phyloP scores from a whole-genome alignment of 495 filamentous ascomycete species.

The Aspergillus conjunctus region DNA sequence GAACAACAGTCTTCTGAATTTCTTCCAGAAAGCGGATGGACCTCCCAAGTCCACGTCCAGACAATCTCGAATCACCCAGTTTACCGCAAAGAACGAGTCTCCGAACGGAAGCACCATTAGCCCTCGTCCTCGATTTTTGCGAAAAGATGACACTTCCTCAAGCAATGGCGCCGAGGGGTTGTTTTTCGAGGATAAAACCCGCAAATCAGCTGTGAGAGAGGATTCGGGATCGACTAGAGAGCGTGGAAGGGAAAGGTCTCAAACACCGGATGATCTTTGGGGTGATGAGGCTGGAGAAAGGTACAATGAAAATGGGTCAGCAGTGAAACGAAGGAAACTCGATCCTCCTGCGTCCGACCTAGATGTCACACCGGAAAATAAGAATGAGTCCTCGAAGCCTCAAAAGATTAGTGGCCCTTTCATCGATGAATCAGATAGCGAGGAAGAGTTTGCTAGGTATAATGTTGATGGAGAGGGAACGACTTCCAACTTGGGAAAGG shows the following conservation, averaged over 20 bases:
- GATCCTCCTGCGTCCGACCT: constrained; percentile 28
- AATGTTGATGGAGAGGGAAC: constrained; percentile 25
- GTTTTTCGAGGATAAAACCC: constrained; percentile 48
- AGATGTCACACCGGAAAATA: constrained; percentile 23
- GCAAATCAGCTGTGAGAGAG: constrained; percentile 20
- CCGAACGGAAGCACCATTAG: constrained; percentile 19
- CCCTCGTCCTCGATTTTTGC: constrained; percentile 25
- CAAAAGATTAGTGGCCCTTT: constrained; percentile 54
- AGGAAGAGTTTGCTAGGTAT: constrained; percentile 50
- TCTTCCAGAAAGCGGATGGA: constrained; percentile 74
- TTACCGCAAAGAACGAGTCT: constrained; percentile 32
- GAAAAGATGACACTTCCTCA: constrained; percentile 16
- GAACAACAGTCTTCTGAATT: constrained; percentile 77
- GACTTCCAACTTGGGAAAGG: not conserved
- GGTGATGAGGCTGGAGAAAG: constrained; percentile 31
- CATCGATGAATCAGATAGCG: constrained; percentile 68
- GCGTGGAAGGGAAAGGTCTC: constrained; percentile 20
- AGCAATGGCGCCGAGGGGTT: constrained; percentile 37
- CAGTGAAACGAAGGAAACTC: constrained; percentile 45
- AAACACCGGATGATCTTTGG: constrained; percentile 43
- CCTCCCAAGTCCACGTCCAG: constrained; percentile 38
- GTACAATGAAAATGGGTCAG: constrained; percentile 33
- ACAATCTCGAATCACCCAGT: constrained; percentile 47
- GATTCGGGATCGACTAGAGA: not conserved
- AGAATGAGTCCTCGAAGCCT: constrained; percentile 21